Base-by-base conservation (phyloP, 169 alveolate genomes). In the Perkinsus marinus region DNA sequence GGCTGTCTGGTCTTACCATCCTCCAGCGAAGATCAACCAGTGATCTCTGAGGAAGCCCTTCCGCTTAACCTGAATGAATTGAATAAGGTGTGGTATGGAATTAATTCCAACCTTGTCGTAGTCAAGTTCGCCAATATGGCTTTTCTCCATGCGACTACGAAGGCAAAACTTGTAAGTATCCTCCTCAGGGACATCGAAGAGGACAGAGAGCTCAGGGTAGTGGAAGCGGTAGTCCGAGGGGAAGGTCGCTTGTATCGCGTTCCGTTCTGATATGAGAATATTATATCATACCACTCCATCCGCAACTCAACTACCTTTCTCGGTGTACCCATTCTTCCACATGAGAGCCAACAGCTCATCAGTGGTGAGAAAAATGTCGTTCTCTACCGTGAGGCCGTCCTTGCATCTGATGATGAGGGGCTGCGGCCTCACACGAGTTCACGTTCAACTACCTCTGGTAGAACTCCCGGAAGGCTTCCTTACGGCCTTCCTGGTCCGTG, bases 171-270 rank as follows among this genome's bases (percentile, higher is more conserved):
- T 90, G 69, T 90, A 90, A 41, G 43, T 22, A 39, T 90, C 91
- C 68, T 90, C 91, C 69, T 90, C 91, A 0, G 79, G 38, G 13
- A 90, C 39, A n/a, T 90, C 39, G 69, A 90, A 90, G 36, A 90
- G 69, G 68, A 39, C 69, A 19, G 91, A 43, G 17, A 90, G 69
- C 39, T 90, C 91, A 0, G 91, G 91, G n/a, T 90, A 90, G 69
- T 90, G 91, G 39, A 90, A 90, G 37, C 57, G 43, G 91, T 90
- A 90, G 39, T 90, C 91, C 39, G 91, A 43, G 5, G 91, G 91
- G 39, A 90, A 90, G 13, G 91, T 90, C 37, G 43, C 43, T 43
- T 39, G 69, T 39, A 90, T 30, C 36, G 91, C 36, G 37, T 43
- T 90, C 10, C 91, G 91, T 43, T 90, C 91, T 47, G 43, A 57